Conservation (phyloP, 2,329 filamentous ascomycete species). For the Cyanodermella asteris region DNA sequence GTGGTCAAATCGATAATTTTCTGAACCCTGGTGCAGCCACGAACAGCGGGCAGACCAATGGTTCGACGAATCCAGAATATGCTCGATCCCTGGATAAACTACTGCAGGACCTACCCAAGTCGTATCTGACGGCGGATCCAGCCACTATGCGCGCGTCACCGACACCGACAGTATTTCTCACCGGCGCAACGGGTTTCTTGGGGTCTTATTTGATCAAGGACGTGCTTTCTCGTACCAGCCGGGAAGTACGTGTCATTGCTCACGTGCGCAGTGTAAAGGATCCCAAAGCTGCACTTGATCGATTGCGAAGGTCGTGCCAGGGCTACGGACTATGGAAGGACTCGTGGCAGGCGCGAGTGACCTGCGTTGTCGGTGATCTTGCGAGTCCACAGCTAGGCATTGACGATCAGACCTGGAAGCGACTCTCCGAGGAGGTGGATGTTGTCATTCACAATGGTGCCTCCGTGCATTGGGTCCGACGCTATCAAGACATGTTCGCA, state of each 20-base stretch:
- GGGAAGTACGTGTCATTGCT: slow-evolving; percentile 42
- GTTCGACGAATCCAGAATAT: slow-evolving; percentile 23
- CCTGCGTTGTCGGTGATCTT: slow-evolving; percentile 51
- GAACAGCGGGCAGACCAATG: slow-evolving; percentile 8
- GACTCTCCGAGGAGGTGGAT: slow-evolving; percentile 43
- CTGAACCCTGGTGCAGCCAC: slow-evolving; percentile 7
- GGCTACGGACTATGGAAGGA: slow-evolving; percentile 65
- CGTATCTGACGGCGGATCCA: slow-evolving; percentile 14
- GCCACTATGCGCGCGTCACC: slow-evolving; percentile 11
- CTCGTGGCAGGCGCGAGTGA: slow-evolving; percentile 42
- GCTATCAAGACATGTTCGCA: slow-evolving; percentile 47
- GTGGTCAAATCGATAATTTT: slow-evolving; percentile 26
- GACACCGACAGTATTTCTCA: slow-evolving; percentile 49
- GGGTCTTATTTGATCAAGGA: slow-evolving; percentile 63
- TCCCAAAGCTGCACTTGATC: slow-evolving; percentile 34
- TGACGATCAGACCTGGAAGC: slow-evolving; percentile 41
- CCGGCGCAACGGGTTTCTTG: slow-evolving; percentile 76
- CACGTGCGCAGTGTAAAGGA: slow-evolving; percentile 44
- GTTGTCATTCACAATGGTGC: slow-evolving; percentile 68
- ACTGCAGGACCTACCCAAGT: slow-evolving; percentile 24
- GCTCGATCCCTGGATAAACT: slow-evolving; percentile 28
- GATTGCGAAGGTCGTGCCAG: slow-evolving; percentile 44
- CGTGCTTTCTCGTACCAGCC: slow-evolving; percentile 38
- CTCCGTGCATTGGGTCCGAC: slow-evolving; percentile 34
- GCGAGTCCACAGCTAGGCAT: slow-evolving; percentile 52